Base-by-base conservation (phyloP, 495 filamentous ascomycete genomes). In the Neurospora hispaniola region DNA sequence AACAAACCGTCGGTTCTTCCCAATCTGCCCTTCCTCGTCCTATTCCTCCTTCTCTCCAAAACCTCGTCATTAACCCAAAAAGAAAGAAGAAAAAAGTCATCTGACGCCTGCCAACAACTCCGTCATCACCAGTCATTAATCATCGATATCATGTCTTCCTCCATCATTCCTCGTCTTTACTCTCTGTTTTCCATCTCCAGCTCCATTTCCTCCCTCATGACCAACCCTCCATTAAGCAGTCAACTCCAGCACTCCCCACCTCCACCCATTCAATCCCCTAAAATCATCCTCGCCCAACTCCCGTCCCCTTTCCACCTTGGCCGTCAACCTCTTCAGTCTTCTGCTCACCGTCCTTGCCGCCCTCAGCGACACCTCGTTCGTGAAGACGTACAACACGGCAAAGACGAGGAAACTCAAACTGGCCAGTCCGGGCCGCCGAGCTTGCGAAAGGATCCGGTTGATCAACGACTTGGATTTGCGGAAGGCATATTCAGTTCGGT, bases 361-460 rank as follows among this genome's bases (percentile, higher is more conserved):
- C 16, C 84, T 81, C 38, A 86, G 71, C 42, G 82, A 78, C 2
- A 86, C 84, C 73, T 86, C 84, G 74, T 81, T 83, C 76, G 82
- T 76, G 43, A 86, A 86, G 41, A 86, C 79, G 71, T 85, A 86
- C 43, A 86, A 71, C 11, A 83, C 80, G 40, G 84, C 79, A 68
- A 86, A 80, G 12, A 86, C 83, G 27, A 86, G 81, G 73, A 83
- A 83, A 31, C 83, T 81, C n/a, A 85, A 42, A 3, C 82, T 83
- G 4, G 82, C 82, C 9, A 85, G 44, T 7, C 82, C 80, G 43
- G 81, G 82, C 35, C 82, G 78, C 18, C 75, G 73, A 3, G 81
- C 75, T 1, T 77, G 80, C 69, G 77, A 78, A 20, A 85, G 71
- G 69, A 86, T 84, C 41, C 83, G 79, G 23, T 77, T 70, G 71